Percentiles rank a stretch among this genome's conserved stretches.
Evolutionary conservation across 2,329 filamentous ascomycete genomes (phyloP).

Genomic region (Xylaria sp.): DNA sequence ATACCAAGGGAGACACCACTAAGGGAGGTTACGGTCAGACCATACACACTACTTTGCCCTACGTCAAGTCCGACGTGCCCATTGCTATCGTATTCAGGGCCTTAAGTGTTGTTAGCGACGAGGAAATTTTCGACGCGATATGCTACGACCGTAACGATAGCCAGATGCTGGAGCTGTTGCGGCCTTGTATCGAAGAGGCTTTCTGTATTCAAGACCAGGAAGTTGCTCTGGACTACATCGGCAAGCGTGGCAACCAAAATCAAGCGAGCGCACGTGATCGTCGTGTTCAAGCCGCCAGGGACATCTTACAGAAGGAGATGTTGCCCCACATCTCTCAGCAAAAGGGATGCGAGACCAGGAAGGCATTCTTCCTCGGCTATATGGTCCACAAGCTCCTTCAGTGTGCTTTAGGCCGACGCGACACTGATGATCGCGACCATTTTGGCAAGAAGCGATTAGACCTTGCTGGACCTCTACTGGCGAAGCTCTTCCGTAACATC

Average conservation of each 20-base stretch:
- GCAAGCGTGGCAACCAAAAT: slow-evolving; percentile 80
- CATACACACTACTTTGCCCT: slow-evolving; percentile 90
- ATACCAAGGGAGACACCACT: slow-evolving; percentile 82
- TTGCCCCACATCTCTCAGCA: slow-evolving; percentile 95
- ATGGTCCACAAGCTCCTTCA: slow-evolving; percentile 98
- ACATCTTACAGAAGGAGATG: slow-evolving; percentile 97
- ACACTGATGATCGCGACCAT: slow-evolving; percentile 97
- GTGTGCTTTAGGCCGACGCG: slow-evolving; percentile 89
- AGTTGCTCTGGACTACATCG: slow-evolving; percentile 93
- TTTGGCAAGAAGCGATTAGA: slow-evolving; percentile 99
- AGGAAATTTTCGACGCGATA: slow-evolving; percentile 97
- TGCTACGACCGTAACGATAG: slow-evolving; percentile 96
- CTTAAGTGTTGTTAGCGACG: slow-evolving; percentile 93
- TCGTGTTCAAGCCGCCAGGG: slow-evolving; percentile 90
- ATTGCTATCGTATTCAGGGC: slow-evolving; percentile 97
- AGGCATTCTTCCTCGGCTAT: slow-evolving; percentile 98
- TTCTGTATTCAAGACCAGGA: slow-evolving; percentile 97
- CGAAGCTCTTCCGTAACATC: slow-evolving; percentile 94
- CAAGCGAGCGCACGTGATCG: slow-evolving; percentile 83
- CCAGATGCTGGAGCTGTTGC: slow-evolving; percentile 96
- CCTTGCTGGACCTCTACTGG: slow-evolving; percentile 90
- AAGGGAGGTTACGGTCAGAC: slow-evolving; percentile 86
- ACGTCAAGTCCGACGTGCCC: slow-evolving; percentile 92
- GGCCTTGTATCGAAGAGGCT: slow-evolving; percentile 96
- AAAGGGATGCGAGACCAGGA: slow-evolving; percentile 93